These are phyloP conservation scores for Neurospora crassa DNA, from an alignment of 2,329 filamentous ascomycete genomes.

Conservation along the genomic window DNA sequence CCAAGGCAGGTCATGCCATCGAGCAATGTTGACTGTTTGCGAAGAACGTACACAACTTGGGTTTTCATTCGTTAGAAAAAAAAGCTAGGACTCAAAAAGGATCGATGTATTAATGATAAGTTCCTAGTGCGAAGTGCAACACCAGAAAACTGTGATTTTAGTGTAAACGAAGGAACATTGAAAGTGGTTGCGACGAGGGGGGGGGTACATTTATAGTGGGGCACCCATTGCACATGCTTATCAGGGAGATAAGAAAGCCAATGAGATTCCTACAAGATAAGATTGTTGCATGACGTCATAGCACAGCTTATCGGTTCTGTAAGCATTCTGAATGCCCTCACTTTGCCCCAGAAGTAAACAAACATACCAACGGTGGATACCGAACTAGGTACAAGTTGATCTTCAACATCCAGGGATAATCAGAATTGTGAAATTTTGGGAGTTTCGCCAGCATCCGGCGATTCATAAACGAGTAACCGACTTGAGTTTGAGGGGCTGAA, in stretches of 20 bases:
- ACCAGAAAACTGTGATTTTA: neutral
- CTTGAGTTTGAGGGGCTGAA: neutral
- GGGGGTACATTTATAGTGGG: neutral
- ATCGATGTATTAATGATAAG: neutral
- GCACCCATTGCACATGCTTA: neutral
- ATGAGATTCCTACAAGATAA: neutral
- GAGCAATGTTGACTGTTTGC: neutral
- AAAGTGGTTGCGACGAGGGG: neutral
- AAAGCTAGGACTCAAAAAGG: neutral
- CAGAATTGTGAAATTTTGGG: fast-evolving
- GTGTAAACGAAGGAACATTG: neutral
- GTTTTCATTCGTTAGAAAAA: neutral
- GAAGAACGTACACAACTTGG: neutral
- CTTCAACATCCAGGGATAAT: too few species aligned
- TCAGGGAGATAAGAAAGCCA: neutral
- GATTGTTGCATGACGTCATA: neutral
- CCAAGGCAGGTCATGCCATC: neutral
- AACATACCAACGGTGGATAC: neutral
- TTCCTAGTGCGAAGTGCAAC: neutral
- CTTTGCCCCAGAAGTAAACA: neutral
- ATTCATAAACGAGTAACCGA: neutral
- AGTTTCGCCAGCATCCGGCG: neutral
- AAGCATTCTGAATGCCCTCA: neutral
- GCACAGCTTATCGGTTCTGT: neutral
- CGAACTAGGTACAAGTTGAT: neutral